Percentiles rank a stretch among this genome's conserved stretches.
These are phyloP conservation scores for Luffa acutangula DNA, from an alignment of 306 rosid species.

Conservation along the genomic window DNA sequence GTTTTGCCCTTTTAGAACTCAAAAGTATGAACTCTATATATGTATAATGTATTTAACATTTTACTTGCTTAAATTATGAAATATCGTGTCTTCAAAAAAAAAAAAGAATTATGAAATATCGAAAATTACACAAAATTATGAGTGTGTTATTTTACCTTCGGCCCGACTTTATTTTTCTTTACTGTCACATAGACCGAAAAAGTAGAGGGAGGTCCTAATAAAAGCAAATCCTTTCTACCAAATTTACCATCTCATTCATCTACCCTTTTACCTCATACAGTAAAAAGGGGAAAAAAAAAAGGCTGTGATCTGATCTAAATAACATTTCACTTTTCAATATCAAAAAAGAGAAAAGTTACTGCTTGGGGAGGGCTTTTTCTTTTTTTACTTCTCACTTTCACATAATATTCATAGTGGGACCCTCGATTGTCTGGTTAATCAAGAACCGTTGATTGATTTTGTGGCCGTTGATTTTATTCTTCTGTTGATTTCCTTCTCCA, in stretches of 20 bases:
- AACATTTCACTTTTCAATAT: background rate
- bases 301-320: background rate
- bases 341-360: background rate
- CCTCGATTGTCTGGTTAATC: background rate
- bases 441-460: background rate
- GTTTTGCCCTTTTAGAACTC: background rate
- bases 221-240: background rate
- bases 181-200: background rate
- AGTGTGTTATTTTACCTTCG: background rate
- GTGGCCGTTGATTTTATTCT: constrained; percentile 24
- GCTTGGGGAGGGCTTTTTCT: background rate
- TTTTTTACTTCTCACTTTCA: background rate
- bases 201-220: background rate
- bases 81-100: too few species aligned
- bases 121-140: background rate
- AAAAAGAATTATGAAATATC: background rate
- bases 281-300: background rate
- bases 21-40: too few species aligned
- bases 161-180: background rate
- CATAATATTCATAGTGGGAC: background rate
- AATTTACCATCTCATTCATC: constrained; percentile 2
- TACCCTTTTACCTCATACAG: background rate
- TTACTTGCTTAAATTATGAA: background rate
- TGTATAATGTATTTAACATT: too few species aligned
- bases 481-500: constrained; percentile 70